These are phyloP conservation scores for Trypanosoma melophagium DNA, from an alignment of 208 protist genomes.

Conservation along the genomic window DNA sequence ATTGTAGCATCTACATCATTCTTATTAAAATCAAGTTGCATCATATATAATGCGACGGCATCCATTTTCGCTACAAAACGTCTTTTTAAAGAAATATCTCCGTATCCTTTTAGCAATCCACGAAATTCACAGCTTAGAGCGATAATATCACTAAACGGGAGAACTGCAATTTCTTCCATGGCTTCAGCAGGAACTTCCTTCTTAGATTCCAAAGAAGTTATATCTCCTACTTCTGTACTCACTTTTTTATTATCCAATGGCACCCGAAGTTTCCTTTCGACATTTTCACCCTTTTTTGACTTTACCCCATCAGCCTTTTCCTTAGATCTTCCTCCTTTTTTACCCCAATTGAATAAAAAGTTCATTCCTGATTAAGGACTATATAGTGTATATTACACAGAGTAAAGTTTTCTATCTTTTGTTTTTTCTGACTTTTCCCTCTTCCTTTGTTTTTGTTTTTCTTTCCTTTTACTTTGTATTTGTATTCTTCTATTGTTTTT, in stretches of 20 bases:
- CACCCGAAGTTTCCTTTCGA: conserved; percentile 1
- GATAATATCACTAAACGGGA: conserved; percentile 27
- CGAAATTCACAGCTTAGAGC: conserved; percentile 11
- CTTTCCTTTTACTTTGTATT: no score
- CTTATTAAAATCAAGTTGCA: conserved; percentile 6
- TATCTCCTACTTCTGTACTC: neutral
- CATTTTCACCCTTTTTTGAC: conserved; percentile 21
- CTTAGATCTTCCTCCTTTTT: conserved; percentile 17
- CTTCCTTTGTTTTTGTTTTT: no score
- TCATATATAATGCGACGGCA: conserved; percentile 17
- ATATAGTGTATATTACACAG: neutral
- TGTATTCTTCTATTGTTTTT: no score
- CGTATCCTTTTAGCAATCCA: conserved; percentile 3
- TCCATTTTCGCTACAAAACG: conserved; percentile 16
- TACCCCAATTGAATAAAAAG: conserved; percentile 7
- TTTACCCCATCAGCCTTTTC: neutral
- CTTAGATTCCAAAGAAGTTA: neutral
- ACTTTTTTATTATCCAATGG: neutral
- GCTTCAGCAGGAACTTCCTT: neutral
- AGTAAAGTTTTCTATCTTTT: neutral
- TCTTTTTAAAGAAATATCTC: conserved; percentile 12
- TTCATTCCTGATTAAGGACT: neutral
- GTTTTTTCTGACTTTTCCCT: neutral
- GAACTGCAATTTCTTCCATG: neutral
- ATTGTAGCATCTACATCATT: neutral